Evolutionary conservation across 331 rosid genomes (phyloP).

Genomic region (Telfairia occidentalis): DNA sequence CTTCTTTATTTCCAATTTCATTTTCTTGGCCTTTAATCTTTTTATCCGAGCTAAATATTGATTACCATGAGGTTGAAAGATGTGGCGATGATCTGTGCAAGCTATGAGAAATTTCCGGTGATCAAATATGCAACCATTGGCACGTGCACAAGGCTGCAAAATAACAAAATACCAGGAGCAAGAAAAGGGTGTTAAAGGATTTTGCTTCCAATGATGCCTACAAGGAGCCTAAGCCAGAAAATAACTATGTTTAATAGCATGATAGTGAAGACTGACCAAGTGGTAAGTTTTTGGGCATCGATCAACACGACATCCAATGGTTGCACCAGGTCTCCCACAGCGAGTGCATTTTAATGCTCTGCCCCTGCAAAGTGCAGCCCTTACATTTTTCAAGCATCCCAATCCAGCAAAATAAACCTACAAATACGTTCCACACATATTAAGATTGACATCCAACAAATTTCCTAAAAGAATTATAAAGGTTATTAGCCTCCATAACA

Average conservation of each 20-base stretch:
- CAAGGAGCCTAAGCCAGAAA: neutral
- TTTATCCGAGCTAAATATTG: conserved; percentile 55
- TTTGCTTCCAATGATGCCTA: neutral
- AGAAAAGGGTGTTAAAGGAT: neutral
- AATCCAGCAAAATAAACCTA: conserved; percentile 98
- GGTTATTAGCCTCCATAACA: neutral
- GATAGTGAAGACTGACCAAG: conserved; percentile 49
- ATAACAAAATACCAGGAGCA: conserved; percentile 12
- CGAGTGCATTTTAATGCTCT: conserved; percentile 92
- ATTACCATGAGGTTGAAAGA: conserved; percentile 75
- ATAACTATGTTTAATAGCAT: neutral
- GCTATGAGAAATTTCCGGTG: conserved; percentile 98
- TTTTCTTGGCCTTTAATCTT: conserved; percentile 72
- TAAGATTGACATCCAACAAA: neutral
- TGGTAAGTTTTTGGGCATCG: conserved; percentile 94
- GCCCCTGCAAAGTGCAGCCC: conserved; percentile 96
- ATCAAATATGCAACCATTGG: conserved; percentile 86
- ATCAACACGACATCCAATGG: conserved; percentile 97
- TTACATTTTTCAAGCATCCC: conserved; percentile 91
- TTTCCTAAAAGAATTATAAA: neutral
- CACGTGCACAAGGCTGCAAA: conserved; percentile 95
- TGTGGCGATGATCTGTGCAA: conserved; percentile 84
- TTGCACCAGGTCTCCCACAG: conserved; percentile 94
- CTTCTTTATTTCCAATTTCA: conserved; percentile 77
- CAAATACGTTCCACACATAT: conserved; percentile 21